These are phyloP conservation scores for Hyphodiscus sp. DNA, from an alignment of 2,329 filamentous ascomycete species.

Conservation along the genomic window DNA sequence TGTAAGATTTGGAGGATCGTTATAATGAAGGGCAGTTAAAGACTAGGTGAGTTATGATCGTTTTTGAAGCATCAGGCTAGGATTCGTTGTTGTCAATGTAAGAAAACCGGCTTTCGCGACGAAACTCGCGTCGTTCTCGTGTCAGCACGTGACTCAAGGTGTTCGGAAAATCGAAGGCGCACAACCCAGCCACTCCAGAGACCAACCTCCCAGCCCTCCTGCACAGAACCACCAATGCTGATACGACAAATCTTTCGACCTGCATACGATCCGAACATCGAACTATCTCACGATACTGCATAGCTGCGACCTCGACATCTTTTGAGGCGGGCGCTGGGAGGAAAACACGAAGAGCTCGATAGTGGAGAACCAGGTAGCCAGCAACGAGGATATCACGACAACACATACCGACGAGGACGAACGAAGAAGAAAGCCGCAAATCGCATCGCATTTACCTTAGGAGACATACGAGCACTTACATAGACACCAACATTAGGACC, in stretches of 20 bases:
- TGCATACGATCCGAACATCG: not conserved
- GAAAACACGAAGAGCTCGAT: conserved; percentile 2
- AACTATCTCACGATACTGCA: not conserved
- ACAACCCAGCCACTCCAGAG: conserved; percentile 3
- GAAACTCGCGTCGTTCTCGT: not conserved
- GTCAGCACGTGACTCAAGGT: not conserved
- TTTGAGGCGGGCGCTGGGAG: not conserved
- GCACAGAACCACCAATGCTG: conserved; percentile 4
- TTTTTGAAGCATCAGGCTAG: not conserved
- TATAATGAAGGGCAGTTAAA: not conserved
- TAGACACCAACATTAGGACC: conserved; percentile 6
- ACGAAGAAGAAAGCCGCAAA: conserved; percentile 1
- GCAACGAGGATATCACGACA: conserved; percentile 5
- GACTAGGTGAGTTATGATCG: not conserved
- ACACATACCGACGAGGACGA: not conserved
- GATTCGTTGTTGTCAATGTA: not conserved
- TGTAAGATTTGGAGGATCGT: conserved; percentile 4
- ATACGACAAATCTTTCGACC: conserved; percentile 4
- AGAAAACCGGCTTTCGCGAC: not conserved
- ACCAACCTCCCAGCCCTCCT: conserved; percentile 11
- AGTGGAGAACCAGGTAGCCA: not conserved
- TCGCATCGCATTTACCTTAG: not conserved
- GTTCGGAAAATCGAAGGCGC: not conserved
- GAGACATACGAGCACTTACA: conserved; percentile 9
- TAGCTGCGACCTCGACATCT: not conserved